Percentiles rank a stretch among this genome's conserved stretches.
Evolutionary conservation across 1,139 yeast species (phyloP).

Genomic region (Blastobotrys malaysiensis): DNA sequence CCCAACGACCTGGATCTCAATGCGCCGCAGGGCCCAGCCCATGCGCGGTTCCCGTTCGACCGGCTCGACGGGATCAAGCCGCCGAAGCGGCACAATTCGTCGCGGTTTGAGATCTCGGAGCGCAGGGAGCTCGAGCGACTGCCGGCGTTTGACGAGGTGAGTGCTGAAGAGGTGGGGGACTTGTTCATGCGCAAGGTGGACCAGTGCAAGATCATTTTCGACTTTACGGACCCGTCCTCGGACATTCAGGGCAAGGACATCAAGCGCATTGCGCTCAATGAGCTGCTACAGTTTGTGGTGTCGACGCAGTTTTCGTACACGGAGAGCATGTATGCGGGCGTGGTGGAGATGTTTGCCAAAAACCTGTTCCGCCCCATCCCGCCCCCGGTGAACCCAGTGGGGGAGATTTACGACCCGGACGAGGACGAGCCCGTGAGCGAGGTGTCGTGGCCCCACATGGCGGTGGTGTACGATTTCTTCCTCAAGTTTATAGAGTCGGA

Average conservation of each 20-base stretch:
- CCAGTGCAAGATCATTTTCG: slow-evolving; percentile 92
- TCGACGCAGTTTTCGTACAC: slow-evolving; percentile 73
- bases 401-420: slow-evolving; percentile 95
- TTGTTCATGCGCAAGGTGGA: slow-evolving; percentile 83
- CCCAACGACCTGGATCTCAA: slow-evolving; percentile 33
- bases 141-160: slow-evolving; percentile 86
- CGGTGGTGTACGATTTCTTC: slow-evolving; percentile 89
- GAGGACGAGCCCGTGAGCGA: slow-evolving; percentile 98
- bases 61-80: slow-evolving; percentile 53
- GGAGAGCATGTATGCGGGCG: slow-evolving; percentile 84
- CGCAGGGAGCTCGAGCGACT: slow-evolving; percentile 73
- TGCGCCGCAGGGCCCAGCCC: slow-evolving; percentile 9
- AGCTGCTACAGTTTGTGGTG: slow-evolving; percentile 81
- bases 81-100: slow-evolving; percentile 91
- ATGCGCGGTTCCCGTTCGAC: slow-evolving; percentile 29
- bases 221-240: slow-evolving; percentile 86
- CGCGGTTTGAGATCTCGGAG: slow-evolving; percentile 74
- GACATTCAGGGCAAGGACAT: slow-evolving; percentile 92
- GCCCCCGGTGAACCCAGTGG: slow-evolving; percentile 96
- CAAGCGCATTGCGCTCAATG: slow-evolving; percentile 79
- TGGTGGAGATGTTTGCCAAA: slow-evolving; percentile 81
- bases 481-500: slow-evolving; percentile 89
- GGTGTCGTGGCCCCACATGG: slow-evolving; percentile 99
- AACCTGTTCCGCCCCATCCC: slow-evolving; percentile 94
- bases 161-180: slow-evolving; percentile 76